Percentiles rank a stretch among this genome's conserved stretches.
Evolutionary conservation across 2,329 filamentous ascomycete species (phyloP).

Genomic region (Beauveria australis): DNA sequence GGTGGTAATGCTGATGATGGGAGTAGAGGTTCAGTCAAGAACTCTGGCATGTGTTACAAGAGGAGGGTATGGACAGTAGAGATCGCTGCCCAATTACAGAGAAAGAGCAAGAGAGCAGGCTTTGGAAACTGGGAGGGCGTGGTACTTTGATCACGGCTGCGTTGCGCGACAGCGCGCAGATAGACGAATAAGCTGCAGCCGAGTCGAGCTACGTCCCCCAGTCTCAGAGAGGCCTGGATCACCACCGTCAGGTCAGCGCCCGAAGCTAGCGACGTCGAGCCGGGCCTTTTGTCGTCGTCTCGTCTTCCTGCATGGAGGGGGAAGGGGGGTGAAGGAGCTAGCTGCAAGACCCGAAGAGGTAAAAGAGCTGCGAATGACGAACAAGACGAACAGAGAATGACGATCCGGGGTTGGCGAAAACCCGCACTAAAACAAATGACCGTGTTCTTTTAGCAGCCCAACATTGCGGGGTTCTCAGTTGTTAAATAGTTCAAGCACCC

Average conservation of each 20-base stretch:
- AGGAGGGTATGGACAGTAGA: neutral
- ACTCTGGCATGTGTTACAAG: neutral
- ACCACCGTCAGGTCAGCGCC: neutral
- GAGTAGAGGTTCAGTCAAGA: conserved; percentile 4
- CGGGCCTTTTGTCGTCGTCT: neutral
- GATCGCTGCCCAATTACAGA: neutral
- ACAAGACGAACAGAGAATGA: neutral
- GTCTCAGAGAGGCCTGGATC: conserved; percentile 2
- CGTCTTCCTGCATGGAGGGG: neutral
- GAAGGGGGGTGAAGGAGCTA: neutral
- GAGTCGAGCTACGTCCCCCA: neutral
- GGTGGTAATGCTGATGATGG: neutral
- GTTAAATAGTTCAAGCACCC: too few relatives aligned
- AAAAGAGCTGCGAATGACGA: neutral
- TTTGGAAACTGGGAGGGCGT: neutral
- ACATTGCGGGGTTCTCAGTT: too few relatives aligned
- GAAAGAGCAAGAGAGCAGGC: neutral
- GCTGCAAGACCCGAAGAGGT: neutral
- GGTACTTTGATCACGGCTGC: neutral
- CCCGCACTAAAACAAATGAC: neutral
- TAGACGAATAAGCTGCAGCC: neutral
- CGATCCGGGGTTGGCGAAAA: neutral
- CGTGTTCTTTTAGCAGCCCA: too few relatives aligned
- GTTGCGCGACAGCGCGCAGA: neutral
- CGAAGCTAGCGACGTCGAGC: neutral